These are phyloP conservation scores for Rhizophagus sp. DNA, from an alignment of 192 early-diverging fungal genomes.

Conservation along the genomic window DNA sequence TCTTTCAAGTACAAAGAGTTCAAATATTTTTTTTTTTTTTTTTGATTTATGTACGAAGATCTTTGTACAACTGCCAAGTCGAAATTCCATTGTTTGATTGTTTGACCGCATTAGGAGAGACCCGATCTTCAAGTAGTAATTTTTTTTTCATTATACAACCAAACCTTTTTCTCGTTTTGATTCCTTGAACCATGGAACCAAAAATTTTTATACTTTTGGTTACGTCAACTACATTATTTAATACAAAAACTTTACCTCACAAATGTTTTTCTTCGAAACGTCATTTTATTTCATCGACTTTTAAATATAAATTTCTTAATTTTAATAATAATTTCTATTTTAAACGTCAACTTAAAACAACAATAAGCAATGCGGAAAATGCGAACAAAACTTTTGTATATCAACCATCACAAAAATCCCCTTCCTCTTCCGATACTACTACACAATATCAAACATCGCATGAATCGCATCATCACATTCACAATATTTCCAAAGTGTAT, in stretches of 20 bases:
- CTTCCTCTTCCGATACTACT: neutral
- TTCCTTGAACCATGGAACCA: neutral
- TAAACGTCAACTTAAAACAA: neutral
- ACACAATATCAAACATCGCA: neutral
- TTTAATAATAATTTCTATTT: neutral
- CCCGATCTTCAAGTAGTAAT: no score
- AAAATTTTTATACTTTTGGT: neutral
- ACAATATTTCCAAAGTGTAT: neutral
- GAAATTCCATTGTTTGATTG: no score
- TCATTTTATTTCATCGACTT: neutral
- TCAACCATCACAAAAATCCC: neutral
- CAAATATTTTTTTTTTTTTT: no score
- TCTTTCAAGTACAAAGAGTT: neutral
- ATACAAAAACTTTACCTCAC: neutral
- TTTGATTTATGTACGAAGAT: no score
- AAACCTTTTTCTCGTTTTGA: no score
- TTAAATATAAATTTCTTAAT: neutral
- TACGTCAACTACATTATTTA: slow-evolving; percentile 7
- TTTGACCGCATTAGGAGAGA: no score
- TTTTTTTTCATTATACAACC: no score
- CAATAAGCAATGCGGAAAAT: neutral
- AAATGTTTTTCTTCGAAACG: neutral
- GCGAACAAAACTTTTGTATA: neutral
- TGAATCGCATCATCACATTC: neutral
- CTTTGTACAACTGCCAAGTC: no score